phyloP scores from a whole-genome alignment of 371 early-diverging fungal genomes.

The Rhizopus delemar region DNA sequence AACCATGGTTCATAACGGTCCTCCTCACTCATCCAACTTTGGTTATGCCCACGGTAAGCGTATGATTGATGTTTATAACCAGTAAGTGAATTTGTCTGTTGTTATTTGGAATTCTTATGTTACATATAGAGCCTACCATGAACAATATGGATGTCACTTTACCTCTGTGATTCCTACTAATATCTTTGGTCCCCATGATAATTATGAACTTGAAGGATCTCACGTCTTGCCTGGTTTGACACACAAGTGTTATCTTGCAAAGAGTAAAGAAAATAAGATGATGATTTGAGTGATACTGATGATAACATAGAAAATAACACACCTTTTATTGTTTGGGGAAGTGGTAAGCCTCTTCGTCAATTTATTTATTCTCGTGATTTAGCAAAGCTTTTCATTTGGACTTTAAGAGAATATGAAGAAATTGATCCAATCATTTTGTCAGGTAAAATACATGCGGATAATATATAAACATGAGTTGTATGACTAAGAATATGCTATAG shows the following conservation, averaged over 20 bases:
- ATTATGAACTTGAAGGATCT: constrained; percentile 80
- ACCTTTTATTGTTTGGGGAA: constrained; percentile 78
- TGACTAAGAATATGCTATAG: constrained; percentile 31
- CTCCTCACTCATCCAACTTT: constrained; percentile 85
- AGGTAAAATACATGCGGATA: constrained; percentile 46
- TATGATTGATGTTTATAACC: constrained; percentile 86
- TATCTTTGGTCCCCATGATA: constrained; percentile 86
- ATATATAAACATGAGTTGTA: too few species aligned
- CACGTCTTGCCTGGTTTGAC: constrained; percentile 86
- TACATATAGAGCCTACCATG: constrained; percentile 70
- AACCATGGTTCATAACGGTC: constrained; percentile 86
- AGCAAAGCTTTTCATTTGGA: constrained; percentile 84
- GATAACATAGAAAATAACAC: constrained; percentile 61
- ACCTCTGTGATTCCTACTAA: constrained; percentile 89
- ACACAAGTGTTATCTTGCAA: constrained; percentile 85
- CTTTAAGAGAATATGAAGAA: constrained; percentile 76
- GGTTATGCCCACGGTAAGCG: constrained; percentile 90
- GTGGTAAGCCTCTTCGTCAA: constrained; percentile 84
- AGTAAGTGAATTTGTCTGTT: constrained; percentile 43
- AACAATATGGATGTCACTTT: constrained; percentile 82
- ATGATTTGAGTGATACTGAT: not conserved
- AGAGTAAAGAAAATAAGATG: constrained; percentile 41
- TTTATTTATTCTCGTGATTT: constrained; percentile 87
- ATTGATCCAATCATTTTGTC: constrained; percentile 84
- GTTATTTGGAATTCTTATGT: not conserved